These are phyloP conservation scores for Pichia nakasei DNA, from an alignment of 805 yeast species.

Conservation along the genomic window DNA sequence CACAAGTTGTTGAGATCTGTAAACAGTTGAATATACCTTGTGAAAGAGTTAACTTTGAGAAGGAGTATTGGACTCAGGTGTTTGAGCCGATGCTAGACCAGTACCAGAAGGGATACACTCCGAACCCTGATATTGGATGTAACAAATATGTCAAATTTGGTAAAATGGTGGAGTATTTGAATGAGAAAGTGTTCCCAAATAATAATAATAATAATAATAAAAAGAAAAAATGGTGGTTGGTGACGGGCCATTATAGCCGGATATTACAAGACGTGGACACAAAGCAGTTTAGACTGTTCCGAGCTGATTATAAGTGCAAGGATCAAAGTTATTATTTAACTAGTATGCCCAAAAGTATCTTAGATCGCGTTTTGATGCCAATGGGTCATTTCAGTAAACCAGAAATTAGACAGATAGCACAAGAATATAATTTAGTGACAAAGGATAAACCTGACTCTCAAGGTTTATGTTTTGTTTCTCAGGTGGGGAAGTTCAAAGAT, in stretches of 20 bases:
- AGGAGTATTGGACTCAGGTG: slow-evolving; percentile 88
- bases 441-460: slow-evolving; percentile 88
- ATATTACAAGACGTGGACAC: slow-evolving; percentile 30
- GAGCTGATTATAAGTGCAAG: slow-evolving; percentile 52
- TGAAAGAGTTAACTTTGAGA: slow-evolving; percentile 73
- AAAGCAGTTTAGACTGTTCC: slow-evolving; percentile 37
- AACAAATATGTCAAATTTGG: slow-evolving; percentile 87
- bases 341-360: slow-evolving; percentile 40
- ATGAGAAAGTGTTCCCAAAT: neutral
- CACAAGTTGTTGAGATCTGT: slow-evolving; percentile 64
- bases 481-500: slow-evolving; percentile 51
- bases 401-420: slow-evolving; percentile 62
- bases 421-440: slow-evolving; percentile 41
- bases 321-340: slow-evolving; percentile 92
- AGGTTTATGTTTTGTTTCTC: slow-evolving; percentile 86
- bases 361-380: slow-evolving; percentile 59
- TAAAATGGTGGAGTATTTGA: slow-evolving; percentile 48
- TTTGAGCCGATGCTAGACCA: slow-evolving; percentile 83
- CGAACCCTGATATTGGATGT: slow-evolving; percentile 91
- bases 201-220: neutral
- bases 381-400: slow-evolving; percentile 73
- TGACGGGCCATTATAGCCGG: slow-evolving; percentile 78
- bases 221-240: slow-evolving; percentile 62
- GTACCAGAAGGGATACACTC: slow-evolving; percentile 71
- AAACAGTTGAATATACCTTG: slow-evolving; percentile 54